A percentile compares a stretch with the other conserved stretches of the same genome.
These are phyloP conservation scores for Condylostoma magnum DNA, from an alignment of 169 alveolate genomes.

Conservation along the genomic window DNA sequence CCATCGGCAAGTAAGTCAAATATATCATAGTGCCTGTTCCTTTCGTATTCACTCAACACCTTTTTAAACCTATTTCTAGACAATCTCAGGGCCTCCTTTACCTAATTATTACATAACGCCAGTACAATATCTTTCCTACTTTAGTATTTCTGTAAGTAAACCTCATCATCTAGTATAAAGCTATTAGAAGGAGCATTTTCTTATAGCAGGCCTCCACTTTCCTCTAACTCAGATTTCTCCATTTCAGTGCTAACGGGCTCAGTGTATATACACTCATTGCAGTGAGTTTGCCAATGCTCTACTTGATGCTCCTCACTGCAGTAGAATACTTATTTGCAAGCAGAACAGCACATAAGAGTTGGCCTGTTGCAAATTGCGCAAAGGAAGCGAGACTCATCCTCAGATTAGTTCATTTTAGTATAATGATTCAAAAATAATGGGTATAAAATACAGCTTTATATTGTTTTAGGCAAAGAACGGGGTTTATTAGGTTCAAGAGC, in stretches of 20 bases:
- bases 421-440: too few relatives aligned
- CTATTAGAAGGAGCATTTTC: constrained; percentile 3
- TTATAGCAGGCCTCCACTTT: too few relatives aligned
- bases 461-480: too few relatives aligned
- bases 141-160: background rate
- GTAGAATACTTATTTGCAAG: constrained; percentile 24
- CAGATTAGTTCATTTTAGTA: too few relatives aligned
- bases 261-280: constrained; percentile 9
- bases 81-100: too few relatives aligned
- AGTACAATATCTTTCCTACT: constrained; percentile 15
- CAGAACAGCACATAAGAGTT: constrained; percentile 27
- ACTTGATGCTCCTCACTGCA: constrained; percentile 30
- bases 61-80: too few relatives aligned
- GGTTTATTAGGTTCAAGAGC: too few relatives aligned
- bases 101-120: too few relatives aligned
- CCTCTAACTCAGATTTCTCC: background rate
- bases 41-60: constrained; percentile 16
- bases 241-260: background rate
- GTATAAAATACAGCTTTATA: too few relatives aligned
- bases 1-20: constrained; percentile 26
- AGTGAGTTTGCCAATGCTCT: constrained; percentile 19
- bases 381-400: constrained; percentile 5
- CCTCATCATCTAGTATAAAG: constrained; percentile 25
- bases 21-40: constrained; percentile 14
- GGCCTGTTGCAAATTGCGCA: constrained; percentile 30